phyloP scores from a whole-genome alignment of 108 stramenopile species.

The Nitzschia sp. region DNA sequence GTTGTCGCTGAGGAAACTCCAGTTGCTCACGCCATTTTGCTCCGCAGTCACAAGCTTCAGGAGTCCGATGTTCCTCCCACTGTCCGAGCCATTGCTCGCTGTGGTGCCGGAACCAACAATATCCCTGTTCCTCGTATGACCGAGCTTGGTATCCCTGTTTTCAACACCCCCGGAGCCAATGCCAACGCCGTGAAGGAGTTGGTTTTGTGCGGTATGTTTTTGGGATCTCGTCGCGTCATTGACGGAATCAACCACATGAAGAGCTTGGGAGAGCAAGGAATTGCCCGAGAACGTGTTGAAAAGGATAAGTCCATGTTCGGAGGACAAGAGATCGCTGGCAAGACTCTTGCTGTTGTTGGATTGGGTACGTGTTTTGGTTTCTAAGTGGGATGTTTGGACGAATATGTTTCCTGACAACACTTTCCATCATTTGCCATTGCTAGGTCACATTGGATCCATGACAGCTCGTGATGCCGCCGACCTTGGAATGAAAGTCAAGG shows the following conservation, averaged over 20 bases:
- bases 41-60: conserved; percentile 86
- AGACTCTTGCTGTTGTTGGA: conserved; percentile 93
- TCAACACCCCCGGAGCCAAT: conserved; percentile 97
- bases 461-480: conserved; percentile 85
- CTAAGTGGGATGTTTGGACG: not conserved
- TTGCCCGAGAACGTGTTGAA: conserved; percentile 84
- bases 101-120: conserved; percentile 95
- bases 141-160: conserved; percentile 93
- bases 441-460: conserved; percentile 89
- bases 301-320: conserved; percentile 94
- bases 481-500: conserved; percentile 87
- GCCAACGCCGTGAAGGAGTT: conserved; percentile 95
- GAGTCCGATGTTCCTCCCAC: conserved; percentile 82
- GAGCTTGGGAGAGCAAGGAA: conserved; percentile 75
- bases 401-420: not conserved
- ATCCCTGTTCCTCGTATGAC: conserved; percentile 91
- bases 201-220: conserved; percentile 83
- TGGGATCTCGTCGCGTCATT: conserved; percentile 76
- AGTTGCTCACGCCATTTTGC: conserved; percentile 84
- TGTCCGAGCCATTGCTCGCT: conserved; percentile 88
- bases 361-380: conserved; percentile 40
- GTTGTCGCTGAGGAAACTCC: conserved; percentile 46
- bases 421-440: conserved; percentile 1
- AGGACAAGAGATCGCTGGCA: conserved; percentile 88
- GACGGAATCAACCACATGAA: conserved; percentile 90